Percentiles rank a stretch among this genome's conserved stretches.
Conservation (phyloP, 768 basidiomycete species). For the Phaeotremella fagi region DNA sequence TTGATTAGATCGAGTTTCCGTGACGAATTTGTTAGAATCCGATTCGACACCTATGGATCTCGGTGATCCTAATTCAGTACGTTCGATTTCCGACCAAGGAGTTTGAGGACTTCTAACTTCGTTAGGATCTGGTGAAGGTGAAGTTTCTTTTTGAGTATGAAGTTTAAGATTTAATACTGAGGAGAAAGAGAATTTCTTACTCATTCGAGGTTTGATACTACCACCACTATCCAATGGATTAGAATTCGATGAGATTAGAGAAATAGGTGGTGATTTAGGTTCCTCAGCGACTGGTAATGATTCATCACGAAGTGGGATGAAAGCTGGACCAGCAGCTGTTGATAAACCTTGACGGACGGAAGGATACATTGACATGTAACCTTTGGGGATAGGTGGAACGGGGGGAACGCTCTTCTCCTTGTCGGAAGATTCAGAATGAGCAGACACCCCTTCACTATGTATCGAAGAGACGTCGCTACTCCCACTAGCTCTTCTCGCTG, state of each 20-base stretch:
- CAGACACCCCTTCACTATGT: slow-evolving; percentile 13
- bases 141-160: slow-evolving; percentile 10
- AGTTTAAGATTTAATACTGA: slow-evolving; percentile 43
- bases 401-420: slow-evolving; percentile 36
- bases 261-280: slow-evolving; percentile 3
- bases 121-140: slow-evolving; percentile 29
- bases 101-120: slow-evolving; percentile 39
- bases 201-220: slow-evolving; percentile 21
- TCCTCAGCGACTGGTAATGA: slow-evolving; percentile 30
- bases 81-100: slow-evolving; percentile 36
- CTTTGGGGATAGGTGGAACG: slow-evolving; percentile 46
- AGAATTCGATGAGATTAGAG: slow-evolving; percentile 9
- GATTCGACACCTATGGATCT: slow-evolving; percentile 11
- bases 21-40: background rate
- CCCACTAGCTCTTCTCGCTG: slow-evolving; percentile 20
- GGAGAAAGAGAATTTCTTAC: slow-evolving; percentile 49
- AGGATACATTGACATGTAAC: slow-evolving; percentile 40
- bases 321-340: slow-evolving; percentile 6
- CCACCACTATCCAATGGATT: background rate
- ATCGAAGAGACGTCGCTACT: slow-evolving; percentile 26
- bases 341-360: slow-evolving; percentile 28
- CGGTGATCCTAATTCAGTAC: slow-evolving; percentile 19
- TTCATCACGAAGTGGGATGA: slow-evolving; percentile 4
- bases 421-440: slow-evolving; percentile 13
- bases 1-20: slow-evolving; percentile 1